phyloP scores from a whole-genome alignment of 768 basidiomycete species.

The Piloderma croceum region DNA sequence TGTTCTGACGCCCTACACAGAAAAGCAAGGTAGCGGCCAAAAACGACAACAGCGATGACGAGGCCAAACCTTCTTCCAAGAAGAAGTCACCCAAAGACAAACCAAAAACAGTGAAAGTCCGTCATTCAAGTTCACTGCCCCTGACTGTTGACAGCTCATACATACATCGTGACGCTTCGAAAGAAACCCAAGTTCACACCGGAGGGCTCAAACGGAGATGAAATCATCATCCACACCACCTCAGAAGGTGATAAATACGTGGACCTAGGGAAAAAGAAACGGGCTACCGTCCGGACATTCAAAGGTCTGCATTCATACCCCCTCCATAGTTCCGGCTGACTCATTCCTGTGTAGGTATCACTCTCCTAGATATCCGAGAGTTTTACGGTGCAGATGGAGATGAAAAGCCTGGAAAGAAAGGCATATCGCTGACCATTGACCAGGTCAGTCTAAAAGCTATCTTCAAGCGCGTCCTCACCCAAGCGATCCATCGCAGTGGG shows the following conservation, averaged over 20 bases:
- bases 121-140: slow-evolving; percentile 1
- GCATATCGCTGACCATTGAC: slow-evolving; percentile 59
- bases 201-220: slow-evolving; percentile 5
- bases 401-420: slow-evolving; percentile 77
- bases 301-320: slow-evolving; percentile 30
- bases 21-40: background rate
- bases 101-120: background rate
- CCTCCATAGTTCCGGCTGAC: background rate
- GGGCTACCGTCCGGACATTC: slow-evolving; percentile 50
- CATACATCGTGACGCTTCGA: slow-evolving; percentile 6
- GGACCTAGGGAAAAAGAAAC: slow-evolving; percentile 68
- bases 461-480: background rate
- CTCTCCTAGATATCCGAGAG: slow-evolving; percentile 69
- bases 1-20: too few species aligned
- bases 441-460: slow-evolving; percentile 40
- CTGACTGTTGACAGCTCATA: too few species aligned
- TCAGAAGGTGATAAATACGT: slow-evolving; percentile 42
- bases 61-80: background rate
- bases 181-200: background rate
- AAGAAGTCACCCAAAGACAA: background rate
- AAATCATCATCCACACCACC: slow-evolving; percentile 8
- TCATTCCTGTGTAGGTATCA: slow-evolving; percentile 40
- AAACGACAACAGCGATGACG: background rate
- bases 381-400: slow-evolving; percentile 52
- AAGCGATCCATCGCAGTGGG: slow-evolving; percentile 40